A percentile compares a stretch with the other conserved stretches of the same genome.
phyloP scores from a whole-genome alignment of 164 flowering plant genomes.

The Liquidambar formosana region DNA sequence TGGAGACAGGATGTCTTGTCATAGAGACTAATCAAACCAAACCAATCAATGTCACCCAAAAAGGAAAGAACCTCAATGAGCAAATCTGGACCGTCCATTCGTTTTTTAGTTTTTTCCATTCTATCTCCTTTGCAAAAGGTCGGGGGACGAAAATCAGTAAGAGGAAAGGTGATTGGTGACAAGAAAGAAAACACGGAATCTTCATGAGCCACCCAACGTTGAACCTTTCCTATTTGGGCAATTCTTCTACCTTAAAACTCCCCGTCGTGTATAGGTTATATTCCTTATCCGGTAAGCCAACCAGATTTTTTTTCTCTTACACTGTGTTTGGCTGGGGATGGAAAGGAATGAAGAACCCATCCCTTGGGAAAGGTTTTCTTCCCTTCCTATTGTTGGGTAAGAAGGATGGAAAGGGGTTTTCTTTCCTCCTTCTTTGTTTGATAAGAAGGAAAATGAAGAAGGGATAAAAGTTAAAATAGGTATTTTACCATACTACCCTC shows the following conservation, averaged over 20 bases:
- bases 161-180: background rate
- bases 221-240: slow-evolving; percentile 23
- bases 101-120: no score
- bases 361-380: no score
- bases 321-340: no score
- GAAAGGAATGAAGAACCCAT: no score
- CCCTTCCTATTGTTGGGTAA: no score
- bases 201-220: background rate
- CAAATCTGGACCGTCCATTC: slow-evolving; percentile 18
- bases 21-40: background rate
- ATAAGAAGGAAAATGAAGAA: no score
- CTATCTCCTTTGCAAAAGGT: no score
- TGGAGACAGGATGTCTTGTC: slow-evolving; percentile 28
- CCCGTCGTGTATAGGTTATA: background rate
- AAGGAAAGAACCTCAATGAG: background rate
- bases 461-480: no score
- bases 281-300: background rate
- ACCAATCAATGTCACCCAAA: slow-evolving; percentile 4
- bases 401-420: no score
- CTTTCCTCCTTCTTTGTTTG: no score
- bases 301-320: no score
- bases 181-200: background rate
- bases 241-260: background rate
- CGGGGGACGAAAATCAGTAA: background rate
- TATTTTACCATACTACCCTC: no score